Conservation (phyloP, 2,329 filamentous ascomycete species). For the Madurella fahalii region DNA sequence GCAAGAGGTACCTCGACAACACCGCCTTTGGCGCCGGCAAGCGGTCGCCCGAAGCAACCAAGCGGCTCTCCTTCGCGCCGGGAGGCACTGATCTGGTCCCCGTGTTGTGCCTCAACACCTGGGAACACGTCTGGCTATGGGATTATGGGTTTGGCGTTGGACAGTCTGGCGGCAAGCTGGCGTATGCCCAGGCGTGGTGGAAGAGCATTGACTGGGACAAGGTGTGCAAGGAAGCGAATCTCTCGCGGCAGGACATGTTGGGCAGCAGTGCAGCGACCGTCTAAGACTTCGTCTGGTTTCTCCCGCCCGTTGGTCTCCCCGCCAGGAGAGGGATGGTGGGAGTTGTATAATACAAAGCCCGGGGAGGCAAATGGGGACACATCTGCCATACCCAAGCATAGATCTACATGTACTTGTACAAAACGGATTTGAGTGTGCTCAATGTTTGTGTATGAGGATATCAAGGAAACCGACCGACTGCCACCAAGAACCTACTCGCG, state of each 20-base stretch:
- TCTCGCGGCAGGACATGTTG: constrained; percentile 13
- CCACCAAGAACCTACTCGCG: too few species aligned
- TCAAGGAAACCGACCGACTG: too few species aligned
- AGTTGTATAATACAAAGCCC: constrained; percentile 15
- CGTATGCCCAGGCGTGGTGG: constrained; percentile 83
- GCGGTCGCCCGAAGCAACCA: constrained; percentile 8
- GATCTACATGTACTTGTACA: constrained; percentile 12
- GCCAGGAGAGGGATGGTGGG: background rate
- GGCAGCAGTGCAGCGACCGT: background rate
- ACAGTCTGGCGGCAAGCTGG: constrained; percentile 67
- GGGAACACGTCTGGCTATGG: constrained; percentile 88
- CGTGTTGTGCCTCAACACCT: constrained; percentile 88
- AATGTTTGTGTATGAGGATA: background rate
- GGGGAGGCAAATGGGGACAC: constrained; percentile 1
- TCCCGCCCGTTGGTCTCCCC: background rate
- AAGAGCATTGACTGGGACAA: constrained; percentile 76
- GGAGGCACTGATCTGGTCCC: constrained; percentile 68
- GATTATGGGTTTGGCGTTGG: constrained; percentile 63
- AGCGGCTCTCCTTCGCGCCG: constrained; percentile 47
- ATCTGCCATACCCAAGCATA: constrained; percentile 3
- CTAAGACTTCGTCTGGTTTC: background rate
- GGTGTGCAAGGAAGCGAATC: constrained; percentile 49
- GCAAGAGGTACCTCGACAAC: constrained; percentile 24
- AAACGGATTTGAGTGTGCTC: constrained; percentile 4
- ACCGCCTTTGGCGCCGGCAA: constrained; percentile 13